These are phyloP conservation scores for Pezicula rhizophila DNA, from an alignment of 2,329 filamentous ascomycete species.

Conservation along the genomic window DNA sequence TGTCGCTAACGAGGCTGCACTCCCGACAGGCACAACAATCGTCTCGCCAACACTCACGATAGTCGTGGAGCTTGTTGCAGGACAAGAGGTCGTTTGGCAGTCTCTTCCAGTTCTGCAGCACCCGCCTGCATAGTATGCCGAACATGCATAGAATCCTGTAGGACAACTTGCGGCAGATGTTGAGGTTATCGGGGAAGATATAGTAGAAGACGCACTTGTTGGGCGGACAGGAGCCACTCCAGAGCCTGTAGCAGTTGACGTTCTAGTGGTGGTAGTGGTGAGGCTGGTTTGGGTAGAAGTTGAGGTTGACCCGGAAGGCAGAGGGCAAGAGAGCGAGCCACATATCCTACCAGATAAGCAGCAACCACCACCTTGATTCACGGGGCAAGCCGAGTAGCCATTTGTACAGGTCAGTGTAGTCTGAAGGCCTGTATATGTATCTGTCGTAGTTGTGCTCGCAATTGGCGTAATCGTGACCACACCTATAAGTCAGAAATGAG, in stretches of 20 bases:
- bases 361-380: slow-evolving; percentile 23
- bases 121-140: slow-evolving; percentile 71
- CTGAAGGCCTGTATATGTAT: slow-evolving; percentile 8
- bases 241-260: slow-evolving; percentile 32
- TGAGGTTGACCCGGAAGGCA: slow-evolving; percentile 12
- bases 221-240: slow-evolving; percentile 42
- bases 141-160: slow-evolving; percentile 86
- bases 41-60: slow-evolving; percentile 65
- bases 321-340: slow-evolving; percentile 22
- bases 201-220: slow-evolving; percentile 34
- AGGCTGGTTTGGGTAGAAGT: slow-evolving; percentile 29
- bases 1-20: slow-evolving; percentile 33
- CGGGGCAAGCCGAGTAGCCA: slow-evolving; percentile 19
- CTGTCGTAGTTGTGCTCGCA: slow-evolving; percentile 9
- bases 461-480: slow-evolving; percentile 5
- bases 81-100: slow-evolving; percentile 77
- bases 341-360: slow-evolving; percentile 26
- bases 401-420: slow-evolving; percentile 14
- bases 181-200: slow-evolving; percentile 17
- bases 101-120: slow-evolving; percentile 86
- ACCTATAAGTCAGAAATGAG: background rate
- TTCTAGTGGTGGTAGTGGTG: slow-evolving; percentile 27
- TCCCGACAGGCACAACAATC: slow-evolving; percentile 56
- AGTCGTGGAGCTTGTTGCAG: slow-evolving; percentile 53
- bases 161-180: slow-evolving; percentile 54